Percentiles rank a stretch among this genome's conserved stretches.
These are phyloP conservation scores for Talaromyces verruculosus DNA, from an alignment of 2,329 filamentous ascomycete species.

Conservation along the genomic window DNA sequence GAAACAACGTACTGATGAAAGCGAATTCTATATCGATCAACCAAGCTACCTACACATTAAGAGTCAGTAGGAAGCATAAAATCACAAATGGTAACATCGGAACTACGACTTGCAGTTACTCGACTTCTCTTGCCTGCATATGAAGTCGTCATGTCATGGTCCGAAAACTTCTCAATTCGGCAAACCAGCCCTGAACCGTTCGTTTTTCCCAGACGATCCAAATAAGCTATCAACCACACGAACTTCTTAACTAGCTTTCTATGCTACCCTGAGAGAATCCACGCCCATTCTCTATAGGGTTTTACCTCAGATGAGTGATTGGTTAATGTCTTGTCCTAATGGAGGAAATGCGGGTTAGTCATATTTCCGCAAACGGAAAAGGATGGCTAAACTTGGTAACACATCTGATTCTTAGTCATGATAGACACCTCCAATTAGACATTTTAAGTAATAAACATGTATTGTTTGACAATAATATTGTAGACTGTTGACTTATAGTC, in stretches of 20 bases:
- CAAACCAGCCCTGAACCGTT: not conserved
- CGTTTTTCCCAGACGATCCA: not conserved
- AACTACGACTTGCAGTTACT: not conserved
- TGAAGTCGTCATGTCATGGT: not conserved
- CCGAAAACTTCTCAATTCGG: not conserved
- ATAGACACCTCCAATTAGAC: not conserved
- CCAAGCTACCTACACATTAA: not conserved
- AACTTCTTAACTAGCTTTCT: not conserved
- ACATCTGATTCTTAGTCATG: not conserved
- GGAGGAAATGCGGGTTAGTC: not conserved
- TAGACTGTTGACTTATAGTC: not conserved
- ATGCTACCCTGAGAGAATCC: not conserved
- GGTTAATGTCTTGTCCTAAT: too few species aligned
- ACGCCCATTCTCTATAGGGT: too few species aligned
- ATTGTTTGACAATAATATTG: not conserved
- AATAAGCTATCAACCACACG: not conserved
- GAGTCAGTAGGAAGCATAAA: not conserved
- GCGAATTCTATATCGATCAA: not conserved
- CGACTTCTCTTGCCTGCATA: not conserved
- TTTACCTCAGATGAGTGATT: not conserved
- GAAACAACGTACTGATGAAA: not conserved
- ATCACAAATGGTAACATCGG: not conserved
- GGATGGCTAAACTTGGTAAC: not conserved
- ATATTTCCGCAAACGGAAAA: constrained; percentile 2
- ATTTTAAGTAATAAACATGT: not conserved